Evolutionary conservation across 2,329 filamentous ascomycete genomes (phyloP).

Genomic region (Gliomastix tumulicola): DNA sequence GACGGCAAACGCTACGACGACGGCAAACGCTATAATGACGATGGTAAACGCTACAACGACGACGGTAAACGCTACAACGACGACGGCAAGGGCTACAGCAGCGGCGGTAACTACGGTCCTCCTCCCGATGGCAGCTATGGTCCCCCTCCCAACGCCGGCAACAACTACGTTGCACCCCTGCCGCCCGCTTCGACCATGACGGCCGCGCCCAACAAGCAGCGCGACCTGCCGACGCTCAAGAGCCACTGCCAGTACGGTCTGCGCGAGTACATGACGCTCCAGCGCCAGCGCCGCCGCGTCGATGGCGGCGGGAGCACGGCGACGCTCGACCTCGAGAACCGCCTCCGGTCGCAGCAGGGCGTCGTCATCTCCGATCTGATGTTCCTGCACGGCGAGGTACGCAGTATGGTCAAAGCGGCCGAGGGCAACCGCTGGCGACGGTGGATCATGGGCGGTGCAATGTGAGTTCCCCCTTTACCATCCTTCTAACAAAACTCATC

Average conservation of each 20-base stretch:
- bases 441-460: slow-evolving; percentile 42
- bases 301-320: slow-evolving; percentile 15
- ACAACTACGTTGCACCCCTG: no score
- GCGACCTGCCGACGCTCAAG: slow-evolving; percentile 21
- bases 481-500: not conserved
- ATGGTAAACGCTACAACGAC: not conserved
- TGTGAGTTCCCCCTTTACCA: slow-evolving; percentile 30
- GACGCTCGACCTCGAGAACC: slow-evolving; percentile 30
- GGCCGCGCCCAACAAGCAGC: not conserved
- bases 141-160: not conserved
- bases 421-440: slow-evolving; percentile 44
- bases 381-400: slow-evolving; percentile 34
- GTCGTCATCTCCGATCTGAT: slow-evolving; percentile 36
- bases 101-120: not conserved
- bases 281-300: slow-evolving; percentile 17
- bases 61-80: not conserved
- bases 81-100: slow-evolving; percentile 1
- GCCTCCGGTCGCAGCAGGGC: slow-evolving; percentile 32
- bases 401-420: slow-evolving; percentile 31
- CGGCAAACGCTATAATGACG: not conserved
- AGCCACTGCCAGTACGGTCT: slow-evolving; percentile 26
- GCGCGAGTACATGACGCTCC: slow-evolving; percentile 24
- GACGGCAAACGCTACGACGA: not conserved
- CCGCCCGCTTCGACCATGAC: not conserved
- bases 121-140: not conserved